Base-by-base conservation (phyloP, 2,329 filamentous ascomycete species). In the Dissoconium aciculare region DNA sequence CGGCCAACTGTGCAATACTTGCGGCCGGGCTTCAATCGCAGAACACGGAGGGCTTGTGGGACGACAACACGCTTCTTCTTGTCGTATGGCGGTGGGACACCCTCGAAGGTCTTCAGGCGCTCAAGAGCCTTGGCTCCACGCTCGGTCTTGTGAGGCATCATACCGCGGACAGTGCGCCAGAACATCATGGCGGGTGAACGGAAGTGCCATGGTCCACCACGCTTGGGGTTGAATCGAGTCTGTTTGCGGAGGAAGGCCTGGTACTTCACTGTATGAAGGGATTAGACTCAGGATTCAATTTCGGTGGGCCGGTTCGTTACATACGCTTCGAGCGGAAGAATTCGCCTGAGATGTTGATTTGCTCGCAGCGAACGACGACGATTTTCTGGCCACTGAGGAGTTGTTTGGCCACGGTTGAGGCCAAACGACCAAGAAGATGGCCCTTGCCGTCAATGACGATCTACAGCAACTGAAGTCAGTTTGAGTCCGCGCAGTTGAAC, bases 311-410 rank as follows among this genome's bases (percentile, higher is more conserved):
- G 13, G 28, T 15, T 17, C 25, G 28, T 45, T 57, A 93, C 87
- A 67, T 93, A 98, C 89, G 80, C 80, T 98, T 98, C 53, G 87
- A 78, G 66, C 89, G 84, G 81, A 98, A 98, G 82, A 98, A 98
- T 74, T 95, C 89, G 70, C 89, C 89, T 53, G 89, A 98, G 75
- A 98, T 98, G 78, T 98, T 98, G 65, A 98, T 77, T 56, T 83
- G 84, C 71, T 98, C 89, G 69, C 81, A 91, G 73, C 89, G 83
- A 63, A 98, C 89, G 54, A 98, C 71, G 57, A 95, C 87, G 62
- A 98, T 91, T 80, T 95, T 95, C 73, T 95, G 87, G 63, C 87
- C 87, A 67, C 78, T 91, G 55, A 95, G 81, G 59, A 95, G 78
- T 74, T 95, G 87, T 80, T 95, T 95, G 63, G 87, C 87, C 59